Base-by-base conservation (phyloP, 768 basidiomycete species). In the Rhodotorula diobovata region DNA sequence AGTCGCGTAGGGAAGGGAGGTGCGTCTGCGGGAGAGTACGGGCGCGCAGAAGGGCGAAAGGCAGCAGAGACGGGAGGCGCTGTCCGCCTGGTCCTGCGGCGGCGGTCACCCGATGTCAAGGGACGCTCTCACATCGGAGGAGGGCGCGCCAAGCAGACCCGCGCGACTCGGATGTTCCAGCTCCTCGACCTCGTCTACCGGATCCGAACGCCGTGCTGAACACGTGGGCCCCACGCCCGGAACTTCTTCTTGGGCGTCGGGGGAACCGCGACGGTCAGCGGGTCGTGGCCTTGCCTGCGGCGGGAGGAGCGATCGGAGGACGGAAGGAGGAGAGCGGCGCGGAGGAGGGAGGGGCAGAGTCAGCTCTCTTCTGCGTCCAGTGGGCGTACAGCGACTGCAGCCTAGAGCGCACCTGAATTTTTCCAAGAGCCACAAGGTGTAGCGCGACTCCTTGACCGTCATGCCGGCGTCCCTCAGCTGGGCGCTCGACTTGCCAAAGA, bases 401-500 rank as follows among this genome's bases (percentile, higher is more conserved):
- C 21, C 7, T 16, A 18, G 28, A 46, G n/a, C 68, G 57, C 28
- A 69, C 68, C 68, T 43, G 63, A 46, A 69, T 58, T 50, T 43
- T n/a, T 69, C 68, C 30, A 69, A 28, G 56, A 69, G 30, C 68
- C 68, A 64, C n/a, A 69, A 58, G 30, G 32, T 23, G 43, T 69
- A 69, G 48, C 63, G 23, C 16, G 50, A 21, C 48, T 69, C 57
- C 56, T 59, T 43, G 32, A 48, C 28, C 2, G 39, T 41, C 68
- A 69, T 56, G 34, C 68, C 68, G 16, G 53, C 41, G 28, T 69
- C 68, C 21, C 58, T 21, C 50, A 63, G 28, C 32, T 69, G 43
- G 11, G 30, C 30, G 41, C 50, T 20, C 41, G 62, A 54, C 57
- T 64, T 63, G 50, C 41, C 30, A 39, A 69, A 69, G 12, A 64